These are phyloP conservation scores for Coemansia brasiliensis DNA, from an alignment of 192 early-diverging fungal species.

Conservation along the genomic window DNA sequence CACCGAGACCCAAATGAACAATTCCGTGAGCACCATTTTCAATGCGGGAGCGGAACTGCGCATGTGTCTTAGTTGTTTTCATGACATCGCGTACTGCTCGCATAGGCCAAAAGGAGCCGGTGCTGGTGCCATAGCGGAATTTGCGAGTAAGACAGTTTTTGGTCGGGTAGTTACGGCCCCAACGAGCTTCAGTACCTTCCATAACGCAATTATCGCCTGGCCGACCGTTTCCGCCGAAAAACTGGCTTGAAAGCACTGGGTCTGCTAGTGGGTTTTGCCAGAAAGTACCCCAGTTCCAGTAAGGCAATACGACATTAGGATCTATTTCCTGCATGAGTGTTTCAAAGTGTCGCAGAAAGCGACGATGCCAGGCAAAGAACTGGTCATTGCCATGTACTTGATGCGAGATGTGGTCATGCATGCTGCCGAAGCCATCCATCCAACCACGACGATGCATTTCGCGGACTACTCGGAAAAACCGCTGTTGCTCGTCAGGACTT, in stretches of 20 bases:
- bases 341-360: slow-evolving; percentile 56
- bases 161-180: slow-evolving; percentile 52
- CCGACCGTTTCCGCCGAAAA: slow-evolving; percentile 50
- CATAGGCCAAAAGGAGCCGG: slow-evolving; percentile 51
- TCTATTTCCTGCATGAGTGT: slow-evolving; percentile 55
- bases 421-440: slow-evolving; percentile 57
- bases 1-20: slow-evolving; percentile 54
- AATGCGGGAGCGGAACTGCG: slow-evolving; percentile 55
- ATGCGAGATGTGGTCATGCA: slow-evolving; percentile 55
- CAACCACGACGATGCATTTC: slow-evolving; percentile 57
- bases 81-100: slow-evolving; percentile 49
- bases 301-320: slow-evolving; percentile 57
- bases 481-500: slow-evolving; percentile 25
- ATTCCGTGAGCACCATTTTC: slow-evolving; percentile 57
- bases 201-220: slow-evolving; percentile 52
- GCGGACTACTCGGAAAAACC: slow-evolving; percentile 36
- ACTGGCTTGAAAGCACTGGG: slow-evolving; percentile 29
- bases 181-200: slow-evolving; percentile 56
- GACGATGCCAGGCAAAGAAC: slow-evolving; percentile 60
- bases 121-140: slow-evolving; percentile 39
- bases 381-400: slow-evolving; percentile 56
- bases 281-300: slow-evolving; percentile 66
- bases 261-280: slow-evolving; percentile 53
- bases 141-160: slow-evolving; percentile 50
- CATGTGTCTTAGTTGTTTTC: slow-evolving; percentile 31